Base-by-base conservation (phyloP, 305 asterid genomes). In the Ilex paraguariensis region DNA sequence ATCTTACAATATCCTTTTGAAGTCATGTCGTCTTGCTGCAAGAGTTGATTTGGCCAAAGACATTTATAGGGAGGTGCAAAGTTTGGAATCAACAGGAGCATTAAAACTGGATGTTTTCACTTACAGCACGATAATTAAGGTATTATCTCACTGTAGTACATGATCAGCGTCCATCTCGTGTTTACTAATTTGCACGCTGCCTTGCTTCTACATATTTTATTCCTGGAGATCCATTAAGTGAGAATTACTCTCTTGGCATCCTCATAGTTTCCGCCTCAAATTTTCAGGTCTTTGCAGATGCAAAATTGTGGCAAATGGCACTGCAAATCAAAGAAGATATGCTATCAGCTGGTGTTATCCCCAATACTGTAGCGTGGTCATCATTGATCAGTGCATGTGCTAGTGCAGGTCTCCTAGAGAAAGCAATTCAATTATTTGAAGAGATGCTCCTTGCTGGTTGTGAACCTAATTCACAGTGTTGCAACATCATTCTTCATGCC, bases 61-160 rank as follows among this genome's bases (percentile, higher is more conserved):
- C 68, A 80, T 84, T 60, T 92, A 89, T 73, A 77, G 66, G 72
- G 79, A 77, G 71, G 81, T 87, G 51, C 79, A 66, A 73, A 67
- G 63, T 31, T 73, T 89, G 84, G 96, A 92, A 76, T 63, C 75
- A 10, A 72, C 63, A 69, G 97, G 97, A 65, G 80, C 64, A 40
- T 56, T 92, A 70, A 84, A 84, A 67, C 68, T 84, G 85, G 98
- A 92, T 73, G 94, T 85, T 71, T 87, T 89, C 85, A 92, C 98
- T 13, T 92, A 89, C 80, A 89, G 97, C 82, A 85, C 98, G 65
- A 87, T 92, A 72, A 79, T 92, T 55, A 89, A 92, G 94, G 98
- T 92, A 75, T 60, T 58, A 46, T 54, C 62, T 75, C 60, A 21
- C 45, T 60, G 67, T 33, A 45, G 59, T 8, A 36, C 9, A 8